phyloP scores from a whole-genome alignment of 768 basidiomycete species.

The Bullera alba region DNA sequence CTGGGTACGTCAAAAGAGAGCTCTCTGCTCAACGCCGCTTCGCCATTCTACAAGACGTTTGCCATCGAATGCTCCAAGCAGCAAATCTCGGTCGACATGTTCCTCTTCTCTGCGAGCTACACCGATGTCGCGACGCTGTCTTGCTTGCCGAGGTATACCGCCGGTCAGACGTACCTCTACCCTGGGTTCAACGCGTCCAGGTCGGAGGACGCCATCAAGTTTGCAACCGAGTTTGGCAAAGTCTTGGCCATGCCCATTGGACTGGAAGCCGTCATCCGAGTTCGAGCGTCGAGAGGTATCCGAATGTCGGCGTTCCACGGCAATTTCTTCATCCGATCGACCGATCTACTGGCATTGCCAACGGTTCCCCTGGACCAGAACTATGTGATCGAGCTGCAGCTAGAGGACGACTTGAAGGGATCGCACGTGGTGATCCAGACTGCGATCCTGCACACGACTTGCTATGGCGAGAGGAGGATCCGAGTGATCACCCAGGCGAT shows the following conservation, averaged over 20 bases:
- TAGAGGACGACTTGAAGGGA: conserved; percentile 84
- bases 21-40: conserved; percentile 81
- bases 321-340: conserved; percentile 96
- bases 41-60: conserved; percentile 94
- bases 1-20: conserved; percentile 97
- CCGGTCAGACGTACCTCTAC: conserved; percentile 96
- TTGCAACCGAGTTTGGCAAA: conserved; percentile 93
- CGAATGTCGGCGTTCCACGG: conserved; percentile 98
- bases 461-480: conserved; percentile 75
- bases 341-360: conserved; percentile 90
- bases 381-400: conserved; percentile 89
- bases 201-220: conserved; percentile 94
- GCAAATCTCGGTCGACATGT: conserved; percentile 98
- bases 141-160: conserved; percentile 91
- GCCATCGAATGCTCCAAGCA: conserved; percentile 96
- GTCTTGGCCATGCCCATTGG: conserved; percentile 89
- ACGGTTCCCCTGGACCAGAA: conserved; percentile 95
- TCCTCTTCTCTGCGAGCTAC: conserved; percentile 87
- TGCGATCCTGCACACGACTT: conserved; percentile 88
- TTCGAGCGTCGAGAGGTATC: conserved; percentile 90
- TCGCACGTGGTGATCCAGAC: conserved; percentile 93
- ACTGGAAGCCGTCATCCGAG: conserved; percentile 94
- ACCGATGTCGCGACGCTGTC: conserved; percentile 88
- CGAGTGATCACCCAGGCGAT: conserved; percentile 81
- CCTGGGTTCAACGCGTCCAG: conserved; percentile 94